phyloP scores from a whole-genome alignment of 192 early-diverging fungal species.

The Umbelopsis sp. region DNA sequence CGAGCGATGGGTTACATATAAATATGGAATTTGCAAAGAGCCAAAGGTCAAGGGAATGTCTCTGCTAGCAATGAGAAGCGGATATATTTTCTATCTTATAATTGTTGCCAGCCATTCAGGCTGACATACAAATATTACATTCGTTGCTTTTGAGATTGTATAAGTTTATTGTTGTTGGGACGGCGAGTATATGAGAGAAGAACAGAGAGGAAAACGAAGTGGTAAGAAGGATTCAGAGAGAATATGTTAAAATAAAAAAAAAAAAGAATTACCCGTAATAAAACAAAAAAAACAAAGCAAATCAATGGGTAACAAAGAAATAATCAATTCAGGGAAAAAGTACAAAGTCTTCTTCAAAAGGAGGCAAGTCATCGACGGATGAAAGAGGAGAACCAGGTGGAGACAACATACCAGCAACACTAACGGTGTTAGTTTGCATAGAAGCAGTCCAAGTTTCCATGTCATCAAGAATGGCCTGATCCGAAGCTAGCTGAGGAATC shows the following conservation, averaged over 20 bases:
- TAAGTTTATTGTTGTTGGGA: neutral
- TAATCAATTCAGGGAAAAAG: slow-evolving; percentile 12
- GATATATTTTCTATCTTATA: no score
- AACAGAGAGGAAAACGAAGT: no score
- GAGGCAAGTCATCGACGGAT: slow-evolving; percentile 2
- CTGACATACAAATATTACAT: neutral
- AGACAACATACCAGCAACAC: neutral
- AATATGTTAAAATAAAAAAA: neutral
- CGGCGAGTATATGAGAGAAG: neutral
- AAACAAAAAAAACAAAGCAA: neutral
- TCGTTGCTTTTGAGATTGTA: neutral
- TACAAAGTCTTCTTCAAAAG: slow-evolving; percentile 13
- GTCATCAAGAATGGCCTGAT: slow-evolving; percentile 9
- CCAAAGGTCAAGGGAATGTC: no score
- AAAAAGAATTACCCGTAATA: neutral
- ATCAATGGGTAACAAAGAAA: neutral
- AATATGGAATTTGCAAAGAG: no score
- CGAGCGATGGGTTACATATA: no score
- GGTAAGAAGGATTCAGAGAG: neutral
- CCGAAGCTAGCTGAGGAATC: neutral
- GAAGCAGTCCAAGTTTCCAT: slow-evolving; percentile 1
- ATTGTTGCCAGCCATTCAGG: no score
- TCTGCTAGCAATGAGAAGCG: no score
- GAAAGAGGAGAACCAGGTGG: slow-evolving; percentile 15
- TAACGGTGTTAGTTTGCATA: neutral